phyloP scores from a whole-genome alignment of 768 basidiomycete species.

The Guyanaporus albipodus region DNA sequence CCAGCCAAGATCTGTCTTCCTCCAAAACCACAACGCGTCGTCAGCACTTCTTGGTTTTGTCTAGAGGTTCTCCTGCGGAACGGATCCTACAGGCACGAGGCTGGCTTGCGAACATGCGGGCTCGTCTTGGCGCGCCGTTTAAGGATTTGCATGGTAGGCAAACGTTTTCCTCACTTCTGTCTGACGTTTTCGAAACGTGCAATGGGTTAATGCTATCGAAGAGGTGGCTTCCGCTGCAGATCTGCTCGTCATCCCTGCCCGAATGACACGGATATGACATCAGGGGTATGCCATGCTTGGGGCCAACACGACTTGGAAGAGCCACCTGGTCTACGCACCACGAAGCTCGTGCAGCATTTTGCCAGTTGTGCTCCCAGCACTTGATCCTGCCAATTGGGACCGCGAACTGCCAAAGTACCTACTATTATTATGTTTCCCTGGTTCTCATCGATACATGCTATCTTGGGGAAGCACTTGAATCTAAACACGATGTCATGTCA shows the following conservation, averaged over 20 bases:
- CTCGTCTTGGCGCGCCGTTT: constrained; percentile 1
- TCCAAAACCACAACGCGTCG: background rate
- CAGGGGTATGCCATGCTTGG: no score
- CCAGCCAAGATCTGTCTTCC: background rate
- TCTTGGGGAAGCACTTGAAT: no score
- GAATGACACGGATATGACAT: background rate
- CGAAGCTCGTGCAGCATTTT: background rate
- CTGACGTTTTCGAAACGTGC: background rate
- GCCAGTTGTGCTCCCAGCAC: no score
- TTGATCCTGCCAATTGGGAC: no score
- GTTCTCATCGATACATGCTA: no score
- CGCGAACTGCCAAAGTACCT: no score
- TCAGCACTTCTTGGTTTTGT: background rate
- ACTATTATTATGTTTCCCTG: no score
- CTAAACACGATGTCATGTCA: no score
- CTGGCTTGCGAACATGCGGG: background rate
- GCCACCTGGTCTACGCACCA: background rate
- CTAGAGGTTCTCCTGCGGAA: background rate
- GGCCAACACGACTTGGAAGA: no score
- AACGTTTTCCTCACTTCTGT: background rate
- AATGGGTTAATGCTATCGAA: background rate
- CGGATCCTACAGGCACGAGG: background rate
- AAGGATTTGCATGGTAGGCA: background rate
- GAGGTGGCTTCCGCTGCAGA: constrained; percentile 3
- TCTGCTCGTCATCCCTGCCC: background rate